Conservation (phyloP, 225 moss, liverwort and hornwort species). For the Lunularia cruciata region DNA sequence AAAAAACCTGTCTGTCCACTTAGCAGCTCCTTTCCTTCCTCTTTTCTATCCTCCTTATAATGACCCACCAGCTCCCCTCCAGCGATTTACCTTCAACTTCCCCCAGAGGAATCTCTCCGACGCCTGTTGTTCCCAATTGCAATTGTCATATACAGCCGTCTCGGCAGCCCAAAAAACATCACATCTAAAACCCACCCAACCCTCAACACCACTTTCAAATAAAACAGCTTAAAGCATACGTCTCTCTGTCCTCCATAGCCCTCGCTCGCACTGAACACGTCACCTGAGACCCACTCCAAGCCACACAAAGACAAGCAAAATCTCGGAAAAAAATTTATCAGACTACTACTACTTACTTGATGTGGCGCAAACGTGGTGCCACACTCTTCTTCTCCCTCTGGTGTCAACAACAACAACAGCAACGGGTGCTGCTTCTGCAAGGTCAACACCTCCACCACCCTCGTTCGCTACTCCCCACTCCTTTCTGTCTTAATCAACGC, state of each 20-base stretch:
- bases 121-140: background rate
- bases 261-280: background rate
- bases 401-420: too few species aligned
- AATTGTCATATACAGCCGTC: background rate
- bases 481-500: background rate
- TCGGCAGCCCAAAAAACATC: background rate
- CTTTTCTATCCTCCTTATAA: too few species aligned
- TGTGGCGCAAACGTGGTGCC: background rate
- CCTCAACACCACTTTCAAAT: too few species aligned
- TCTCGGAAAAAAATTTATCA: background rate
- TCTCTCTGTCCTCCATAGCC: too few species aligned
- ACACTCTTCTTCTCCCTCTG: constrained; percentile 1
- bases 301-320: background rate
- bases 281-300: background rate
- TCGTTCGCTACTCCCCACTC: background rate
- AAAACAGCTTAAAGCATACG: background rate
- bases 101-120: background rate
- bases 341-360: background rate
- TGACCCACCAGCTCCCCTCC: constrained; percentile 1
- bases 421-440: background rate
- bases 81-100: constrained; percentile 1
- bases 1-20: background rate
- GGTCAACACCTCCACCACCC: too few species aligned
- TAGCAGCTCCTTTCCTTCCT: background rate
- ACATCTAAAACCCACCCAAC: background rate